Evolutionary conservation across 2,329 filamentous ascomycete species (phyloP), one percentile per base, ranked within the genome.

Genomic region (Fusarium sp.): DNA sequence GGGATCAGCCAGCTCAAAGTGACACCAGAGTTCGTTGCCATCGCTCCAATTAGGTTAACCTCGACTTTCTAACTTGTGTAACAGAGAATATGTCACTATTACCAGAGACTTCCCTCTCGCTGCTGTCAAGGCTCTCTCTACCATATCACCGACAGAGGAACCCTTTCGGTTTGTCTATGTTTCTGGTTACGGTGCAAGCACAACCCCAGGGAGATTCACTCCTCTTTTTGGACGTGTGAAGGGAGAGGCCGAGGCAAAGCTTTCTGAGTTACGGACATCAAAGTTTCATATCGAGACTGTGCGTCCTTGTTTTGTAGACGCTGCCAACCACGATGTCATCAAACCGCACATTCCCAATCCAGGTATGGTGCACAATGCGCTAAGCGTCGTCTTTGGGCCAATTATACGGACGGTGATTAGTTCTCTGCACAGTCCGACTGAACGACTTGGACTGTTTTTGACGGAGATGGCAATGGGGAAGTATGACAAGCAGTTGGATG

Each of bases 101-200:
- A 68, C 70, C 6, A 72, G 49, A 51, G 63, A 68, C 8, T 68
- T 62, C 8, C 24, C 70, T 5, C n/a, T 72, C 14, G 63, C 66
- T 34, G 70, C 64, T 2, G 70, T 57, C 18, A 42, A 65, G 16
- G 66, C 70, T 5, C 68, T 72, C 18, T 44, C 66, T 8, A 43
- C 53, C 12, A 45, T 72, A 8, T 46, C 59, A 8, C 55, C 66
- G 20, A n/a, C 38, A 20, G 25, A 59, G 3, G 53, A 73, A 6
- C 59, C 70, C 10, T 72, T 72, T 34, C 63, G 59, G 8, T 72
- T 72, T 22, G 51, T 72, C 24, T 72, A 63, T 15, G 66, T 72
- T 18, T 72, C 70, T 16, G 56, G 52, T 6, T n/a, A 47, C 8
- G 50, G 70, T 6, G 55, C 70, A 3, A 62, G 59, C 5, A 45